Evolutionary conservation across 768 basidiomycete genomes (phyloP).

Genomic region (Exsudoporus frostii): DNA sequence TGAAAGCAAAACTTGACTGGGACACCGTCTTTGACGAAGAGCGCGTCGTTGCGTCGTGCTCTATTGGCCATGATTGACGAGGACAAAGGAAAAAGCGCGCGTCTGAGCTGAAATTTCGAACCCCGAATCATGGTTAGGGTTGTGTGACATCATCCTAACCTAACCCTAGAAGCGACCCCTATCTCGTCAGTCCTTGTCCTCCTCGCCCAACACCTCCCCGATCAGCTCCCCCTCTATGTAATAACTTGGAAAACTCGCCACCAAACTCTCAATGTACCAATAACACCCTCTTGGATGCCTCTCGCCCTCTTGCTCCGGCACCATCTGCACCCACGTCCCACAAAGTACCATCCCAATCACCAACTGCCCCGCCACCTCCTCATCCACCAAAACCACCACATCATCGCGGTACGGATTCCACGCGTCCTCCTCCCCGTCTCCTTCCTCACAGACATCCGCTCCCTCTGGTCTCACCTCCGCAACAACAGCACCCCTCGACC

Average conservation of each 20-base stretch:
- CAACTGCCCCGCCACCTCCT: constrained; percentile 11
- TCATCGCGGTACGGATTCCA: constrained; percentile 39
- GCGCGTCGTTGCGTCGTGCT: not conserved
- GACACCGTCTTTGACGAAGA: constrained; percentile 24
- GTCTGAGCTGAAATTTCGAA: constrained; percentile 18
- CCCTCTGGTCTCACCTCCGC: constrained; percentile 5
- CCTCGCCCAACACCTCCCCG: not conserved
- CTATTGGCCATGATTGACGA: not conserved
- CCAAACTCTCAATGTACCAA: constrained; percentile 59
- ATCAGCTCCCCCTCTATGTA: constrained; percentile 26
- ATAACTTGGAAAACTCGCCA: constrained; percentile 51
- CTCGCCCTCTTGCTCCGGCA: constrained; percentile 6
- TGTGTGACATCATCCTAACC: constrained; percentile 12
- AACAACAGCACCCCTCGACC: constrained; percentile 28
- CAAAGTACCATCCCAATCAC: constrained; percentile 32
- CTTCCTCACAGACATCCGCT: not conserved
- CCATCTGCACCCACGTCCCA: constrained; percentile 36
- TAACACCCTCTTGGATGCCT: constrained; percentile 27
- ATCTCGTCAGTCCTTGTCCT: not conserved
- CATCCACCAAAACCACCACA: constrained; percentile 30
- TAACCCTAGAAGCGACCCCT: not conserved
- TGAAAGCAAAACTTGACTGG: constrained; percentile 31
- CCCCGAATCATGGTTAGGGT: constrained; percentile 32
- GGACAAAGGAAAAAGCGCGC: not conserved
- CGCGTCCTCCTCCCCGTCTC: constrained; percentile 10